Base-by-base conservation (phyloP, 192 early-diverging fungal genomes). In the Spinellus fusiger region DNA sequence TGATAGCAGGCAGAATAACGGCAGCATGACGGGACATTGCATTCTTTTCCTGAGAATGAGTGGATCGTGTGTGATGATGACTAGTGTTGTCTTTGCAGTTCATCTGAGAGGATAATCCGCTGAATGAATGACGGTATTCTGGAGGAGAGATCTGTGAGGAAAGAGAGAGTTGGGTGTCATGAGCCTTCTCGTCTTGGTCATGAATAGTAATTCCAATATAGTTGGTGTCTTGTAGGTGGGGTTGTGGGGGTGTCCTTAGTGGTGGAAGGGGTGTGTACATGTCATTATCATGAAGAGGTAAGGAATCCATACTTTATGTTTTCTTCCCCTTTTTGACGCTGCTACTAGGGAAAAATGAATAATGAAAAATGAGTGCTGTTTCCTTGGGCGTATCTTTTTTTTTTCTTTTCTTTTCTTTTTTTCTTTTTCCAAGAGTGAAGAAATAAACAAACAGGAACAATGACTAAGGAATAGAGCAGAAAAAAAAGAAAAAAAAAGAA, bases 121-220 rank as follows among this genome's bases (percentile, higher is more conserved):
- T 13, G 29, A 51, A 28, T 18, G 56, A 53, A 28, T 51, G 56
- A 40, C 56, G 64, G 18, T 54, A 51, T 15, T 47, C 47, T 16
- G 29, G 49, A 5, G 20, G 20, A 48, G 44, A 59, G 31, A 28
- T 16, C 15, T 38, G 29, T 25, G 49, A 35, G 4, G 32, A 18
- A 38, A 49, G 51, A 7, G 35, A 27, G n/a, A 49, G 51, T 44
- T 16, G 20, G 29, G 28, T 13, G 28, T 60, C 16, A 44, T 15
- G 34, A 1, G 18, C 1, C n/a, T 46, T 60, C 18, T 64, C 54
- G 22, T 56, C 54, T 16, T 71, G 56, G 27, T 71, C 69, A 48
- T 50, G 60, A 22, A 71, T 71, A 8, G 69, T 71, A 27, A 71
- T 71, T 12, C 69, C 69, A 56, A 71, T 60, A 55, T 71, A 71